Evolutionary conservation across 495 filamentous ascomycete genomes (phyloP).

Genomic region (Penicillium cosmopolitanum): DNA sequence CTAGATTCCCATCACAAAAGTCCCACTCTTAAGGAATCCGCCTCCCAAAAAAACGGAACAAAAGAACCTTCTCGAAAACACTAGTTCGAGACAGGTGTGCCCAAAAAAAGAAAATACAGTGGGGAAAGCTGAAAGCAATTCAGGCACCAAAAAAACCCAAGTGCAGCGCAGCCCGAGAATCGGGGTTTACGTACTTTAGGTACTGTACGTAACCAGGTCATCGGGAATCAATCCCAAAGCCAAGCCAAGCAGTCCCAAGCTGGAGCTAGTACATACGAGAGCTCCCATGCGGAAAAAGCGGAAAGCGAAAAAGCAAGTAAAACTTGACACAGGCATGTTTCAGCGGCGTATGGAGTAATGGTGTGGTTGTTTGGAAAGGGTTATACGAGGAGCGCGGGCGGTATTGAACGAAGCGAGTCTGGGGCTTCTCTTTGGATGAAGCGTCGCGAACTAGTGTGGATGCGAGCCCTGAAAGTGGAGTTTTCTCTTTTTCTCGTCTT

Average conservation of each 20-base stretch:
- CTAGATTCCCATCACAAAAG: too few relatives aligned
- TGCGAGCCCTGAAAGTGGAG: slow-evolving; percentile 40
- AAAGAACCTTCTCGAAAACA: slow-evolving; percentile 24
- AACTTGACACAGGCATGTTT: neutral
- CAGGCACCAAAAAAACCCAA: slow-evolving; percentile 12
- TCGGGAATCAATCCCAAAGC: neutral
- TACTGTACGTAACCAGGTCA: slow-evolving; percentile 2
- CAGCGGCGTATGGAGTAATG: slow-evolving; percentile 2
- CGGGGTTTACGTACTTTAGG: too few relatives aligned
- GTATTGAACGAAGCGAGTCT: slow-evolving; percentile 30
- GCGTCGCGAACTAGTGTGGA: slow-evolving; percentile 31
- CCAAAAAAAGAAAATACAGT: neutral
- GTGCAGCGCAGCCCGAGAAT: too few relatives aligned
- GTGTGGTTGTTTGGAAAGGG: slow-evolving; percentile 15
- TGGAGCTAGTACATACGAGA: too few relatives aligned
- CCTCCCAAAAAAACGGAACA: too few relatives aligned
- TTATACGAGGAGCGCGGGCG: slow-evolving; percentile 15
- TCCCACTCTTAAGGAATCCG: too few relatives aligned
- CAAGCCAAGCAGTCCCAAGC: too few relatives aligned
- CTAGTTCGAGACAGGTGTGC: slow-evolving; percentile 1
- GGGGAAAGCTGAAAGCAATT: slow-evolving; percentile 10
- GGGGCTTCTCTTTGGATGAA: slow-evolving; percentile 29
- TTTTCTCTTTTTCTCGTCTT: slow-evolving; percentile 3
- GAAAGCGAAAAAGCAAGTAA: neutral
- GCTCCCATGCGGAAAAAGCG: neutral